A percentile compares a stretch with the other conserved stretches of the same genome.
These are phyloP conservation scores for Phialophora macrospora DNA, from an alignment of 2,329 filamentous ascomycete genomes.

Conservation along the genomic window DNA sequence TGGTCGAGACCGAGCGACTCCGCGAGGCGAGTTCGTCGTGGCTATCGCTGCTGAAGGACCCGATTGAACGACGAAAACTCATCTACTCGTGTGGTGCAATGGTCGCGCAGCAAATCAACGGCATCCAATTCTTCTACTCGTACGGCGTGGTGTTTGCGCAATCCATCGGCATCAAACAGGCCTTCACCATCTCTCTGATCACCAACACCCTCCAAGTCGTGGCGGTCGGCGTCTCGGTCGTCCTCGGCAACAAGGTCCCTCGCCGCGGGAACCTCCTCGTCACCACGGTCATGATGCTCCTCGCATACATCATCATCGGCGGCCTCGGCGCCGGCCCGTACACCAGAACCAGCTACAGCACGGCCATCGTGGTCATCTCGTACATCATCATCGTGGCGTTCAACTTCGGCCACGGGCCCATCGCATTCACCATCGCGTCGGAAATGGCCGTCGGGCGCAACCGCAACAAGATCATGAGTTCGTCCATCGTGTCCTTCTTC, in stretches of 20 bases:
- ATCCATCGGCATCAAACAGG: constrained; percentile 26
- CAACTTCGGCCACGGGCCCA: constrained; percentile 54
- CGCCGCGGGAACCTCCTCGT: constrained; percentile 18
- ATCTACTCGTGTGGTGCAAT: constrained; percentile 38
- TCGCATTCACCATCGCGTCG: constrained; percentile 49
- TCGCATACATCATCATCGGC: constrained; percentile 23
- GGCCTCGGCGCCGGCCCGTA: constrained; percentile 39
- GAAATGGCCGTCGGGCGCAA: constrained; percentile 58
- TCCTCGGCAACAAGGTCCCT: constrained; percentile 18
- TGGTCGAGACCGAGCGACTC: constrained; percentile 19
- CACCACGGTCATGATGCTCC: constrained; percentile 24
- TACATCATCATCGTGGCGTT: constrained; percentile 42
- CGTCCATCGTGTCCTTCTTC: constrained; percentile 51
- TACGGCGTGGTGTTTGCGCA: constrained; percentile 26
- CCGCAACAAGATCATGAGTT: constrained; percentile 54
- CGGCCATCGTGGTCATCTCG: constrained; percentile 22
- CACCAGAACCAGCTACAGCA: constrained; percentile 20
- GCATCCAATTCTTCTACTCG: constrained; percentile 29
- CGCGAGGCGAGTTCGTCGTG: constrained; percentile 43
- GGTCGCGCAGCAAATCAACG: constrained; percentile 28
- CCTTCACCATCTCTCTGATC: constrained; percentile 21
- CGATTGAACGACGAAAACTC: constrained; percentile 55
- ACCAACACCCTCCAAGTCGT: constrained; percentile 22
- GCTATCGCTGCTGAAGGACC: constrained; percentile 50
- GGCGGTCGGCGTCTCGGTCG: constrained; percentile 18